A percentile compares a stretch with the other conserved stretches of the same genome.
Evolutionary conservation across 139 green algal species (phyloP).

Genomic region (Chlorella sp.): DNA sequence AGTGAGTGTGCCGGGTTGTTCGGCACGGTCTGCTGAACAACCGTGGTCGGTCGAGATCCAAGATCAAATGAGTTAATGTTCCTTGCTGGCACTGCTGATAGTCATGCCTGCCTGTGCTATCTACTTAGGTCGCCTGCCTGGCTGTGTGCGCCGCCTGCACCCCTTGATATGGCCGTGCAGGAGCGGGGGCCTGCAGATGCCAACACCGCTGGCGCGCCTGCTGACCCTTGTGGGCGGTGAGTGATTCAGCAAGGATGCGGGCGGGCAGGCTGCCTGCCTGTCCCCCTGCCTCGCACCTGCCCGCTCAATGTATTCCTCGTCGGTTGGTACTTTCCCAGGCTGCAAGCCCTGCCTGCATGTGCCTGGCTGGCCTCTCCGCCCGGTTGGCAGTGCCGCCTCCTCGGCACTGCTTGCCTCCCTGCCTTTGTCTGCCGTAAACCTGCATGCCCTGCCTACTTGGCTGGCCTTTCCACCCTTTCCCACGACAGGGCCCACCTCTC

Average conservation of each 20-base stretch:
- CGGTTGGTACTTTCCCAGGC: neutral
- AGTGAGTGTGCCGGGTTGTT: neutral
- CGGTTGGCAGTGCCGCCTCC: neutral
- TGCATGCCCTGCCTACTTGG: neutral
- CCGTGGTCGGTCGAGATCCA: neutral
- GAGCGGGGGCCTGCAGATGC: neutral
- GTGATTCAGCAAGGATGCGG: neutral
- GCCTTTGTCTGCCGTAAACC: no score
- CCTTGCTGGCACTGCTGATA: neutral
- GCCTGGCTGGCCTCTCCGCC: no score
- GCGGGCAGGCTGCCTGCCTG: neutral
- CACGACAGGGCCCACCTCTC: no score
- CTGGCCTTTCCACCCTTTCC: no score
- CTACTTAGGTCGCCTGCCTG: neutral
- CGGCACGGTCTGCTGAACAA: neutral
- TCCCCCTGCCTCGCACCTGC: neutral
- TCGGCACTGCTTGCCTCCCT: neutral
- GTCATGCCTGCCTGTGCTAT: neutral
- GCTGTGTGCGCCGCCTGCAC: no score
- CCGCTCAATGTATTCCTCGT: neutral
- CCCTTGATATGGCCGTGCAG: neutral
- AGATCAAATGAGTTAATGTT: no score
- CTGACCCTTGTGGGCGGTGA: neutral
- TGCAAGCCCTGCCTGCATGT: no score
- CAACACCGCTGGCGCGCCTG: neutral